phyloP scores from a whole-genome alignment of 1,284 basidiomycete species.

The Puccinia novopanici region DNA sequence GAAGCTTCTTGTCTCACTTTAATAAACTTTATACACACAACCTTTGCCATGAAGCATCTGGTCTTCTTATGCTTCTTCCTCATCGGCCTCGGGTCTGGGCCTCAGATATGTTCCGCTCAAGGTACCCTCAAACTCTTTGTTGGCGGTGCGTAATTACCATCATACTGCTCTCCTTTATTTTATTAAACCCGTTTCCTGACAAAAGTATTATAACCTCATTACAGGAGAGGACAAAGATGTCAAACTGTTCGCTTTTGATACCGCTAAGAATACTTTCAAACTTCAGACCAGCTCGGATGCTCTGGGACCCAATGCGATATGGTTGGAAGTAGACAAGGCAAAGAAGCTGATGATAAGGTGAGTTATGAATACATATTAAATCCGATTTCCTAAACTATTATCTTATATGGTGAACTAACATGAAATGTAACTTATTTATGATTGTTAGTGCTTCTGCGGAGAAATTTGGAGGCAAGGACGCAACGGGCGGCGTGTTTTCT shows the following conservation, averaged over 20 bases:
- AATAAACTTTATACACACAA: no score
- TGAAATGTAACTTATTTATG: background rate
- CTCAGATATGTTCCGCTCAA: background rate
- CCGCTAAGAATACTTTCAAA: background rate
- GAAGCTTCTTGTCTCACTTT: no score
- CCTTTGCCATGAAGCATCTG: background rate
- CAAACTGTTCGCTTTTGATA: slow-evolving; percentile 16
- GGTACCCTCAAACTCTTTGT: background rate
- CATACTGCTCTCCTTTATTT: background rate
- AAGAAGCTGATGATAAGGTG: slow-evolving; percentile 35
- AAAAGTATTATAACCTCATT: no score
- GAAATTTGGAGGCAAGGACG: slow-evolving; percentile 11
- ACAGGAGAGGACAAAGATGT: background rate
- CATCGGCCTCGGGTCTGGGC: background rate
- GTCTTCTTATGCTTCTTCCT: slow-evolving; percentile 1
- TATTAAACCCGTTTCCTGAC: background rate
- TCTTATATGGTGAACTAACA: background rate
- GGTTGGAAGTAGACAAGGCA: slow-evolving; percentile 30
- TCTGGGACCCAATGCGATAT: slow-evolving; percentile 7
- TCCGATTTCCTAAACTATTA: background rate
- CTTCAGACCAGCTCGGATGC: background rate
- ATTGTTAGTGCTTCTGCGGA: background rate
- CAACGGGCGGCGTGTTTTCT: slow-evolving; percentile 34
- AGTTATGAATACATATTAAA: background rate
- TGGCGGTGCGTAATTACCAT: background rate